Percentiles rank a stretch among this genome's conserved stretches.
These are phyloP conservation scores for Camellia sinensis DNA, from an alignment of 148 eudicot species.

Conservation along the genomic window DNA sequence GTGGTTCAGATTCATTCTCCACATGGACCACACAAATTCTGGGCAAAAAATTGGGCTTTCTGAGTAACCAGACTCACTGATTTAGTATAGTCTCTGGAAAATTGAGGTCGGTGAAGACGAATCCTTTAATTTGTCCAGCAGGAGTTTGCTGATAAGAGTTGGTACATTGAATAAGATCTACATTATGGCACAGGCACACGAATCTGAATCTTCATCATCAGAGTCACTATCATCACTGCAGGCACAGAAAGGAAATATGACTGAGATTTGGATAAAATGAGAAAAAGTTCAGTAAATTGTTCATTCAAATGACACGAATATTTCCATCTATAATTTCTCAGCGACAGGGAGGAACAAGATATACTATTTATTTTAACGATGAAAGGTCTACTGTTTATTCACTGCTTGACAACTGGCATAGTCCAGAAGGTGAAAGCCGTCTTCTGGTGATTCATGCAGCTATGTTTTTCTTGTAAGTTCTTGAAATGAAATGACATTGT, in stretches of 20 bases:
- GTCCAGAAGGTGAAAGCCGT: too few species aligned
- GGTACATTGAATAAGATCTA: conserved; percentile 20
- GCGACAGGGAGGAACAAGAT: too few species aligned
- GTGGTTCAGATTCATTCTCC: too few species aligned
- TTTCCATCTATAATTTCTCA: too few species aligned
- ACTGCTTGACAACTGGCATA: too few species aligned
- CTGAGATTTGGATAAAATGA: background rate
- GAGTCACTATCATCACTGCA: conserved; percentile 48
- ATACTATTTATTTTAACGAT: background rate
- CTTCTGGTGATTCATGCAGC: too few species aligned
- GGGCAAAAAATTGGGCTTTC: too few species aligned
- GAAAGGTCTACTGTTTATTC: too few species aligned
- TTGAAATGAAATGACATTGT: too few species aligned
- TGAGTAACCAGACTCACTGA: too few species aligned
- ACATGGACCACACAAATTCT: too few species aligned
- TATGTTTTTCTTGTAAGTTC: too few species aligned
- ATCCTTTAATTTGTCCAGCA: conserved; percentile 11
- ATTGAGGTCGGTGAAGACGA: conserved; percentile 1
- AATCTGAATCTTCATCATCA: conserved; percentile 46
- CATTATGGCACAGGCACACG: conserved; percentile 49
- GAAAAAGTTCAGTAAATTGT: background rate
- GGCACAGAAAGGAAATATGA: conserved; percentile 6
- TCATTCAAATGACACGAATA: background rate
- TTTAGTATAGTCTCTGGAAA: background rate
- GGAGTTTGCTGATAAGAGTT: background rate